phyloP scores from a whole-genome alignment of 495 filamentous ascomycete genomes.

The Talaromyces trachyspermus region DNA sequence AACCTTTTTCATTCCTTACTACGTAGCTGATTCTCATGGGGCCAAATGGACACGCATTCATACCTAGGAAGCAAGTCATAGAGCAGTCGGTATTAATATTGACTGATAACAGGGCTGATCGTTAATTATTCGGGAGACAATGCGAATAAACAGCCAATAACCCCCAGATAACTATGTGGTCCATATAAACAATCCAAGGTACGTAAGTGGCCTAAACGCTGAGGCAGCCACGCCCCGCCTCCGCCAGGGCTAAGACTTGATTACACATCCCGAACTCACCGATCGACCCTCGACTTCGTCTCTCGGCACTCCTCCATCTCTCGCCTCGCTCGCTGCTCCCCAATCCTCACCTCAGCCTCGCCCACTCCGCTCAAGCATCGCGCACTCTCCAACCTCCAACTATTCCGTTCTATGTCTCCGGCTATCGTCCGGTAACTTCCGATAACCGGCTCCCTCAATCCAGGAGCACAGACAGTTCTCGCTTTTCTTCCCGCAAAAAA shows the following conservation, averaged over 20 bases:
- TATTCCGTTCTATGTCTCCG: not conserved
- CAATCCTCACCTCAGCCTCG: constrained; percentile 19
- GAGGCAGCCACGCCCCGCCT: constrained; percentile 15
- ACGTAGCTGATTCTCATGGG: no score
- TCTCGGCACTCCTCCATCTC: constrained; percentile 10
- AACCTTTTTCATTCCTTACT: no score
- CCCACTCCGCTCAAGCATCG: constrained; percentile 16
- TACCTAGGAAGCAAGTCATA: no score
- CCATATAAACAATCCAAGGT: no score
- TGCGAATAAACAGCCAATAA: no score
- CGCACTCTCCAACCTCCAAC: constrained; percentile 6
- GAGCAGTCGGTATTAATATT: no score
- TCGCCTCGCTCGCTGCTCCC: constrained; percentile 29
- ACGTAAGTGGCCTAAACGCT: no score
- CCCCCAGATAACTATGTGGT: no score
- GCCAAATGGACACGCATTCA: no score
- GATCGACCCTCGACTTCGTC: not conserved
- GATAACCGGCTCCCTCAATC: not conserved
- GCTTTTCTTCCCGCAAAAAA: not conserved
- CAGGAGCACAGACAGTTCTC: not conserved
- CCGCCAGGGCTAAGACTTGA: constrained; percentile 13
- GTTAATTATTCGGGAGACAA: no score
- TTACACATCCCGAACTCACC: constrained; percentile 3
- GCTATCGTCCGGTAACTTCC: not conserved
- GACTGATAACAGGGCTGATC: no score